phyloP scores from a whole-genome alignment of 805 yeast genomes.

The Pichia deserticola region DNA sequence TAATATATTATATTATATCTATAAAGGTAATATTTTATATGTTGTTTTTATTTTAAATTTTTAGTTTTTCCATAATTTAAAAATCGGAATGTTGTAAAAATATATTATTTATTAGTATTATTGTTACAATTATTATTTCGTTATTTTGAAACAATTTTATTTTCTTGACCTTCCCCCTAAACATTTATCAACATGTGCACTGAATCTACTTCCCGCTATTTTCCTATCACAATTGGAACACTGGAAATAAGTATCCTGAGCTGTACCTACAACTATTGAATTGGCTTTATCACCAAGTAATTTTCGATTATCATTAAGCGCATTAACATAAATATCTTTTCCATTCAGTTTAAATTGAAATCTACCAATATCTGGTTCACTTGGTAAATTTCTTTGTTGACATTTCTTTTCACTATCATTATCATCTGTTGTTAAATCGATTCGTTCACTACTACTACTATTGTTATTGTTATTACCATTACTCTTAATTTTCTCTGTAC shows the following conservation, averaged over 20 bases:
- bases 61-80: too few relatives aligned
- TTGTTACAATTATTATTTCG: too few relatives aligned
- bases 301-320: slow-evolving; percentile 7
- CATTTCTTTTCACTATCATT: background rate
- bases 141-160: slow-evolving; percentile 8
- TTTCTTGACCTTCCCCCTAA: slow-evolving; percentile 60
- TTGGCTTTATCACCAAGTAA: slow-evolving; percentile 10
- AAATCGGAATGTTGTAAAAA: too few relatives aligned
- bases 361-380: slow-evolving; percentile 26
- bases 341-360: slow-evolving; percentile 23
- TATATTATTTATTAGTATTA: background rate
- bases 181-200: slow-evolving; percentile 89
- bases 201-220: slow-evolving; percentile 87
- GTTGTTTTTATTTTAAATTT: too few relatives aligned
- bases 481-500: background rate
- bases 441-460: background rate
- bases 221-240: slow-evolving; percentile 81
- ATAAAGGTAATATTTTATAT: too few relatives aligned
- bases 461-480: background rate
- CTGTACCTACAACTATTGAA: slow-evolving; percentile 12
- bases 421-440: slow-evolving; percentile 10
- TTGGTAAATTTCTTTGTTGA: slow-evolving; percentile 2
- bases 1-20: too few relatives aligned
- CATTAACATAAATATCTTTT: slow-evolving; percentile 25
- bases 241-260: slow-evolving; percentile 46